phyloP scores from a whole-genome alignment of 345 rosid genomes.

The Zanthoxylum bungeanum region DNA sequence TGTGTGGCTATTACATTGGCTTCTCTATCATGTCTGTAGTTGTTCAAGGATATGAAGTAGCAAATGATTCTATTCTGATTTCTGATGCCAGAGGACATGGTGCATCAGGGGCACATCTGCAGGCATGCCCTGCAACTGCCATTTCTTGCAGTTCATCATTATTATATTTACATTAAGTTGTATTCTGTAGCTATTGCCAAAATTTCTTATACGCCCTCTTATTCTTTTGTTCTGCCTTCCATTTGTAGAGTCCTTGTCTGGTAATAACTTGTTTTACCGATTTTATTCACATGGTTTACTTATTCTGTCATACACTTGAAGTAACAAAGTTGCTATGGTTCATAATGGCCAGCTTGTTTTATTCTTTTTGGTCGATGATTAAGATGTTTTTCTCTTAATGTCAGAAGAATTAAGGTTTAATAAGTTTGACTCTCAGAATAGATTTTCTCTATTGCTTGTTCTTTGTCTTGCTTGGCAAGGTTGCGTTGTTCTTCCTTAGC shows the following conservation, averaged over 20 bases:
- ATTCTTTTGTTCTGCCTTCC: too few species aligned
- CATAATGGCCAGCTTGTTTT: background rate
- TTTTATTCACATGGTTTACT: background rate
- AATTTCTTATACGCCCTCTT: too few species aligned
- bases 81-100: background rate
- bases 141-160: background rate
- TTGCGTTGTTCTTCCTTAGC: background rate
- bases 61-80: background rate
- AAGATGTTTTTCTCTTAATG: too few species aligned
- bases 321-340: background rate
- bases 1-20: background rate
- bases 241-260: background rate
- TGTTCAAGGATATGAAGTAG: background rate
- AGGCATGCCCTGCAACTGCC: background rate
- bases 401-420: background rate
- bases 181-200: background rate
- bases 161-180: too few species aligned
- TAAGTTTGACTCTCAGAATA: background rate
- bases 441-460: background rate
- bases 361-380: background rate
- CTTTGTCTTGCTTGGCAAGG: background rate
- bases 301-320: background rate
- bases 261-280: background rate
- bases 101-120: background rate
- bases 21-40: background rate